Evolutionary conservation across 208 protist genomes (phyloP), one percentile per base, ranked within the genome.

Genomic region (Leishmania turanica): DNA sequence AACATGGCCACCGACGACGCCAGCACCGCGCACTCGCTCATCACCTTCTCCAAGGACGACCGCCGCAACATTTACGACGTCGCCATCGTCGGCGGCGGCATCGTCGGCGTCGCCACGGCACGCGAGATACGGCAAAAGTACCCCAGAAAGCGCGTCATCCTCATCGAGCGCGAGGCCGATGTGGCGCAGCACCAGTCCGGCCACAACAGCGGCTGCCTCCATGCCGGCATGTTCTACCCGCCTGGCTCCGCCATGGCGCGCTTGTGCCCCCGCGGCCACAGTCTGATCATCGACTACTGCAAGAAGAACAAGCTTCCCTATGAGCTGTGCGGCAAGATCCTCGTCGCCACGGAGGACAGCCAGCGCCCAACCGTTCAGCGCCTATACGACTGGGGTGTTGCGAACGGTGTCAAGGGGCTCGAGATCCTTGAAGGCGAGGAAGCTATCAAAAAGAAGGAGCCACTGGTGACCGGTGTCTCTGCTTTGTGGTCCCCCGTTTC

Each of bases 171-270:
- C 56, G 96, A 98, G 80, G 89, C 87, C 34, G 88, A 93, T 77
- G 91, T 98, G 60, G 96, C 92, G 7, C 87, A 89, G 87, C 95
- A 99, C 86, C 97, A 99, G 84, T 96, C 93, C 8, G 87, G 89
- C 34, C 94, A 98, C 89, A 98, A 97, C 88, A 96, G 91, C 86
- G 94, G 94, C 77, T 97, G 97, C 79, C 95, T 99, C 75, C 97
- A 99, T 81, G 88, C 90, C n/a, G 97, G 97, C 47, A 95, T 99
- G 87, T 99, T 96, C 82, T 98, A 99, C 86, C 87, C 86, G 54
- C 91, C 91, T 17, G 91, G 92, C 77, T 90, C 88, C 64, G 75
- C 87, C 49, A 97, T 96, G 89, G 89, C 95, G 24, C 87, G 87
- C 13, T 85, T 98, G n/a, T 99, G 97, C 86, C 90, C 93, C 4